A percentile compares a stretch with the other conserved stretches of the same genome.
phyloP scores from a whole-genome alignment of 2,329 filamentous ascomycete genomes.

The Ascochyta viciae-villosae region DNA sequence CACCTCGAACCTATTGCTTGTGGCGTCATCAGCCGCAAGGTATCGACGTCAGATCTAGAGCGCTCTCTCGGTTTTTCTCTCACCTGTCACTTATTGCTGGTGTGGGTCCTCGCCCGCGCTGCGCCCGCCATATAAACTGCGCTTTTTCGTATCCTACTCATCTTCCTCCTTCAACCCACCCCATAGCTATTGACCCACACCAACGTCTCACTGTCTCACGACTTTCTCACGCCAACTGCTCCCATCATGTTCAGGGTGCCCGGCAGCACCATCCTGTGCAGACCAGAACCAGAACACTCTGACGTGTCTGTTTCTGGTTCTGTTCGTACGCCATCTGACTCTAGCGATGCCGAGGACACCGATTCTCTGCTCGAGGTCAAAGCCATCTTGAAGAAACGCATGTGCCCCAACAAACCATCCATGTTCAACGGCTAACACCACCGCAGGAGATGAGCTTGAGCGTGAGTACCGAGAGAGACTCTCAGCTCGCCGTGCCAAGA shows the following conservation, averaged over 20 bases:
- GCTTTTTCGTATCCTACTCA: not conserved
- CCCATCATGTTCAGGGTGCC: not conserved
- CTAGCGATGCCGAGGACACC: not conserved
- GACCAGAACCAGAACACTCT: not conserved
- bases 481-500: not conserved
- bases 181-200: not conserved
- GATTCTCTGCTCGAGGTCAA: not conserved
- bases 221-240: not conserved
- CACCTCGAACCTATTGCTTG: not conserved
- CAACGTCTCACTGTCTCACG: not conserved
- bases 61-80: not conserved
- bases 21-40: not conserved
- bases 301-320: not conserved
- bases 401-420: not conserved
- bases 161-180: not conserved
- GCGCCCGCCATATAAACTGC: not conserved
- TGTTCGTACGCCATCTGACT: not conserved
- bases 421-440: not conserved
- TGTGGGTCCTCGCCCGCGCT: not conserved
- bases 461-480: not conserved
- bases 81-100: not conserved
- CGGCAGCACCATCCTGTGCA: not conserved
- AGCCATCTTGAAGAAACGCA: not conserved
- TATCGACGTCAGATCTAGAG: too few relatives aligned
- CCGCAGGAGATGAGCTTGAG: not conserved